Evolutionary conservation across 768 basidiomycete genomes (phyloP).

Genomic region (Leccinum longicurvipes): DNA sequence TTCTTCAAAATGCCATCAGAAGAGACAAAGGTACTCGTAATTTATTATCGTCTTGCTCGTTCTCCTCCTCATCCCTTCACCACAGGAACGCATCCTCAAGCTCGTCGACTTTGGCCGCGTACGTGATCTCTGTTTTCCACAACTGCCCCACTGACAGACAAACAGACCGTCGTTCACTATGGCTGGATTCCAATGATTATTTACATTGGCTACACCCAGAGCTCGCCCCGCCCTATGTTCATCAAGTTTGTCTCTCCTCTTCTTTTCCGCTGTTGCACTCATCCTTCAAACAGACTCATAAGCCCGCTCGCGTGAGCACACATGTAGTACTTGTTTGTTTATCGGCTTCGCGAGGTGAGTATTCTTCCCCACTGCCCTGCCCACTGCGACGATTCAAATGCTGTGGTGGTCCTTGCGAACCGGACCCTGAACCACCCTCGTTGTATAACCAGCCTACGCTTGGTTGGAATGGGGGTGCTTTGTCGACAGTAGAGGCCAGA

Average conservation of each 20-base stretch:
- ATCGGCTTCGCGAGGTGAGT: constrained; percentile 32
- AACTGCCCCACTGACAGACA: constrained; percentile 1
- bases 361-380: background rate
- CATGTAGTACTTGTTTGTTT: constrained; percentile 25
- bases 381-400: constrained; percentile 50
- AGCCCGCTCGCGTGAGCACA: constrained; percentile 79
- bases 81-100: constrained; percentile 74
- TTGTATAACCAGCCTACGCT: constrained; percentile 46
- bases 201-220: constrained; percentile 89
- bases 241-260: constrained; percentile 75
- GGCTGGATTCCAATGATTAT: constrained; percentile 97
- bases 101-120: constrained; percentile 80
- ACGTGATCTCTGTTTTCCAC: constrained; percentile 29
- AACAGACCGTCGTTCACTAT: constrained; percentile 85
- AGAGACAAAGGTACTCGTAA: constrained; percentile 72
- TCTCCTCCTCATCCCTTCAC: background rate
- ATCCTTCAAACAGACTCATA: constrained; percentile 61
- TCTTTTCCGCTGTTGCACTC: background rate
- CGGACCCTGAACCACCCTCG: constrained; percentile 26
- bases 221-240: constrained; percentile 90
- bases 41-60: background rate
- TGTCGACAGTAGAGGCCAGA: constrained; percentile 87
- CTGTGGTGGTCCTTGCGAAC: constrained; percentile 56
- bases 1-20: constrained; percentile 70
- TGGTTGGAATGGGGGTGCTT: constrained; percentile 45